Base-by-base conservation (phyloP, 148 eudicot species). In the Camellia japonica region DNA sequence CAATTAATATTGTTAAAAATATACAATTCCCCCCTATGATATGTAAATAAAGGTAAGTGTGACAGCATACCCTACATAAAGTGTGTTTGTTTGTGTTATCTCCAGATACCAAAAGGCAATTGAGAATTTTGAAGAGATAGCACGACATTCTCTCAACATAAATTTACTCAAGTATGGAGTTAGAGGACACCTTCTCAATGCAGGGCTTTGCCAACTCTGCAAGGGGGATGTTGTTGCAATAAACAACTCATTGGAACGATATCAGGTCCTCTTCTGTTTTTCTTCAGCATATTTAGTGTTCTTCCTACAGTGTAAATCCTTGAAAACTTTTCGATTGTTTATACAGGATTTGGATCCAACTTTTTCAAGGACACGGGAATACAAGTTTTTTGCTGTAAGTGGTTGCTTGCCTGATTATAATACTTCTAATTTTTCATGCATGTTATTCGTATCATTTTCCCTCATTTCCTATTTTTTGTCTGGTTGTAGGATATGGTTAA, bases 171-270 rank as follows among this genome's bases (percentile, higher is more conserved):
- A 90, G 78, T 87, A 90, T 84, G 93, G 93, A 70, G 95, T 87
- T 65, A 90, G 84, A 83, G 93, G 95, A 60, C 93, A 90, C 83
- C 93, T 92, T 79, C 93, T 92, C 75, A 92, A 92, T 82, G 95
- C 95, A 73, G 95, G 95, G 71, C 83, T 92, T 84, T 92, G 95
- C 81, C 93, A 92, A 81, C 95, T 92, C 59, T 92, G 91, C 67
- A 92, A 87, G 83, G 88, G 85, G 38, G 95, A 92, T 81, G 84
- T 84, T 44, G 93, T 90, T 79, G 88, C 95, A 74, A 91, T 90
- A 75, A 84, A 79, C 77, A 91, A 91, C 73, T 87, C 93, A 64
- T 80, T 91, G 83, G 91, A 90, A 59, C 82, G 85, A 84, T 88
- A 91, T 80, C 87, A 90, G 95, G 95, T 92, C 62, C n/a, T 19